Percentiles rank a stretch among this genome's conserved stretches.
Conservation (phyloP, 192 early-diverging fungal genomes). For the Entomortierella beljakovae region DNA sequence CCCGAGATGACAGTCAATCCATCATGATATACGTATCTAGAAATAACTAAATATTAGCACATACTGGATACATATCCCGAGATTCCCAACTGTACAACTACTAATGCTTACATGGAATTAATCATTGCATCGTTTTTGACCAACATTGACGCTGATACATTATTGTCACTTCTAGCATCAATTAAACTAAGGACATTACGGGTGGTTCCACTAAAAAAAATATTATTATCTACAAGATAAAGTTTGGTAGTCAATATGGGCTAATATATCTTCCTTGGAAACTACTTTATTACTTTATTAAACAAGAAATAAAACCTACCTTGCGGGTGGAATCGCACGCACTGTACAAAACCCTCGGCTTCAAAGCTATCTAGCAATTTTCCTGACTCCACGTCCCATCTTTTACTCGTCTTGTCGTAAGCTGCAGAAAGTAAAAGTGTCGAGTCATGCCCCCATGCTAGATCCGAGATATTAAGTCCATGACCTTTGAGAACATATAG, state of each 20-base stretch:
- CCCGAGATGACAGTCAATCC: constrained; percentile 81
- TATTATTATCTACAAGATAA: constrained; percentile 69
- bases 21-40: constrained; percentile 73
- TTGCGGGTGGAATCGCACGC: constrained; percentile 78
- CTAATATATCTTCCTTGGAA: too few species aligned
- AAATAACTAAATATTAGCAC: background rate
- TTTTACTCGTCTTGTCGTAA: constrained; percentile 85
- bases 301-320: constrained; percentile 68
- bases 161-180: constrained; percentile 65
- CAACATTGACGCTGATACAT: constrained; percentile 17
- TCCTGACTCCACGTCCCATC: constrained; percentile 80
- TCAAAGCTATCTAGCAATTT: constrained; percentile 73
- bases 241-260: background rate
- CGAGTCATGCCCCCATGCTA: constrained; percentile 81
- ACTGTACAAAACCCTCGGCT: constrained; percentile 88
- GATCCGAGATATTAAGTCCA: constrained; percentile 80
- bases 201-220: constrained; percentile 85
- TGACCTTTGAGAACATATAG: constrained; percentile 78
- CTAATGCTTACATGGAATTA: constrained; percentile 69
- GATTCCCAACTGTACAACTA: background rate
- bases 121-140: constrained; percentile 83
- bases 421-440: constrained; percentile 74
- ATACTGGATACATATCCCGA: background rate
- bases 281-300: too few species aligned
- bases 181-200: constrained; percentile 76